Evolutionary conservation across 495 filamentous ascomycete species (phyloP).

Genomic region (Mycothermus thermophilus): DNA sequence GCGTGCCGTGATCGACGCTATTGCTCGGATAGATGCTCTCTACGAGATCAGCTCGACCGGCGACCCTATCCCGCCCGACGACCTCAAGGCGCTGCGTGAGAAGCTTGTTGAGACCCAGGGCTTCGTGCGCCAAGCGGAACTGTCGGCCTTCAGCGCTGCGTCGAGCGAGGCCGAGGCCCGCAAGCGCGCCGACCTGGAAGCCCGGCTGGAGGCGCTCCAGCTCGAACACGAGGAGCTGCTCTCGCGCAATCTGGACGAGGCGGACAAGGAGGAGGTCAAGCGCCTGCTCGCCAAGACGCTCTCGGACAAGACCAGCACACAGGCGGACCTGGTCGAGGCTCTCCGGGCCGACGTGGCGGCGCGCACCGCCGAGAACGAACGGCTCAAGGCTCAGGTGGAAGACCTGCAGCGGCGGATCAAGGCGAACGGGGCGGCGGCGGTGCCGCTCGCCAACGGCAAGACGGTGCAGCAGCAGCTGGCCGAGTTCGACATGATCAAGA

Average conservation of each 20-base stretch:
- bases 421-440: constrained; percentile 34
- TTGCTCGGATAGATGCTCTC: constrained; percentile 66
- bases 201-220: constrained; percentile 55
- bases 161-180: constrained; percentile 50
- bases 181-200: constrained; percentile 58
- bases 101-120: constrained; percentile 79
- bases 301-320: constrained; percentile 53
- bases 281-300: constrained; percentile 63
- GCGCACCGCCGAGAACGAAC: constrained; percentile 63
- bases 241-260: constrained; percentile 61
- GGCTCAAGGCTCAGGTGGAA: constrained; percentile 60
- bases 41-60: constrained; percentile 62
- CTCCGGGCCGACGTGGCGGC: constrained; percentile 55
- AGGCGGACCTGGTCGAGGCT: constrained; percentile 54
- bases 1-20: constrained; percentile 62
- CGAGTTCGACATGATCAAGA: constrained; percentile 99
- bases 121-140: constrained; percentile 82
- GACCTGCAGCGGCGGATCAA: constrained; percentile 59
- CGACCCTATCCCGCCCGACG: constrained; percentile 67
- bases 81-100: constrained; percentile 58
- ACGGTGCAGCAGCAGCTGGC: constrained; percentile 95
- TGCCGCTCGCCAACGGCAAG: constrained; percentile 55
- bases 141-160: constrained; percentile 46
- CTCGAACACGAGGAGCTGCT: constrained; percentile 71
- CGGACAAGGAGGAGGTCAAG: constrained; percentile 75